Evolutionary conservation across 768 basidiomycete genomes (phyloP).

Genomic region (Hericium erinaceus): DNA sequence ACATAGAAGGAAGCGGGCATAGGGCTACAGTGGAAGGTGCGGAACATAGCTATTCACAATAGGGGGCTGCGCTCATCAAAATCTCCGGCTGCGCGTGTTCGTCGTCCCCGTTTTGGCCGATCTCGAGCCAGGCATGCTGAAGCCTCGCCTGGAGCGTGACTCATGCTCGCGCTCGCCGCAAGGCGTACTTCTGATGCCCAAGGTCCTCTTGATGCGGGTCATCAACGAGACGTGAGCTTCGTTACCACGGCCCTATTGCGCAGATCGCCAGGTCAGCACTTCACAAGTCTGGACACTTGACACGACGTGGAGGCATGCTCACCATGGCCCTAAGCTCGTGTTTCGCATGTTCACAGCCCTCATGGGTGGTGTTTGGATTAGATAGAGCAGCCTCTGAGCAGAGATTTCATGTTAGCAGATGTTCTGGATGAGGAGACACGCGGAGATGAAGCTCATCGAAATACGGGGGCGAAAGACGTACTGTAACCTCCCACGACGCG

Average conservation of each 20-base stretch:
- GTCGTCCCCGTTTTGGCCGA: not conserved
- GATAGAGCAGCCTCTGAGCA: constrained; percentile 35
- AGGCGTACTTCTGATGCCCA: constrained; percentile 42
- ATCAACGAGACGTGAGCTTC: constrained; percentile 39
- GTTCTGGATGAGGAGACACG: not conserved
- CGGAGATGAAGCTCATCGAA: not conserved
- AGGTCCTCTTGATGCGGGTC: constrained; percentile 40
- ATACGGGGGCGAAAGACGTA: constrained; percentile 18
- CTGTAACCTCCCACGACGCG: constrained; percentile 42
- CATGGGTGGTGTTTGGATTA: constrained; percentile 41
- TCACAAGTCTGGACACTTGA: not conserved
- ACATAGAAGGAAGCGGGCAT: not conserved
- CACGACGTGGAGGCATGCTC: constrained; percentile 9
- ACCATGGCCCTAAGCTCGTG: constrained; percentile 38
- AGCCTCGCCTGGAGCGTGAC: not conserved
- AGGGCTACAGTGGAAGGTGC: not conserved
- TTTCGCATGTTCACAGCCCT: constrained; percentile 38
- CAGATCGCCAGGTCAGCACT: not conserved
- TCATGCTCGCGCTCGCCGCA: constrained; percentile 14
- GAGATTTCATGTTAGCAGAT: not conserved
- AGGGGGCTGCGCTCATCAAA: not conserved
- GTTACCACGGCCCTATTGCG: constrained; percentile 30
- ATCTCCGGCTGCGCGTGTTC: not conserved
- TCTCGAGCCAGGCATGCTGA: not conserved
- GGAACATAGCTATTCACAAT: not conserved